These are phyloP conservation scores for Gillenia trifoliata DNA, from an alignment of 306 rosid species.

Conservation along the genomic window DNA sequence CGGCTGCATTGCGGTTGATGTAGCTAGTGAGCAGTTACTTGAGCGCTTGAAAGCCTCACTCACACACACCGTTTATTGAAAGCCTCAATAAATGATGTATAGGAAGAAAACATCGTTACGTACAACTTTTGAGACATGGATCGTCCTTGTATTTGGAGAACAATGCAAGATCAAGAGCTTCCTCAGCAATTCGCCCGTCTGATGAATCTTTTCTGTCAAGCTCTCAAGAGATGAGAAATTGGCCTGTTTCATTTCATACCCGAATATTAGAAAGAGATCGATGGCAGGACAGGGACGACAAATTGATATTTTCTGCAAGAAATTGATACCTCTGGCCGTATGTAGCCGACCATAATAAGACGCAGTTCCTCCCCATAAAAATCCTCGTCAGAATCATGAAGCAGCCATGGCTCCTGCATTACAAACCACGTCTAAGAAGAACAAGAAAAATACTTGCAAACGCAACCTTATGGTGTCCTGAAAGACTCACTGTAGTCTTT, in stretches of 20 bases:
- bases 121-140: conserved; percentile 37
- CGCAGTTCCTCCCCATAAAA: conserved; percentile 81
- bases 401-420: conserved; percentile 93
- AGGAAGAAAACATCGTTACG: neutral
- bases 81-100: too few species aligned
- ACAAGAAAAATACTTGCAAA: conserved; percentile 13
- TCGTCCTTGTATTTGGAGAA: conserved; percentile 64
- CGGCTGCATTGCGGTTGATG: too few species aligned
- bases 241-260: conserved; percentile 42
- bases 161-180: conserved; percentile 81
- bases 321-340: conserved; percentile 71
- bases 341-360: conserved; percentile 81
- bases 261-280: neutral
- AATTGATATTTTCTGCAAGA: neutral
- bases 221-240: conserved; percentile 75
- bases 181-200: conserved; percentile 62
- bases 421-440: conserved; percentile 4
- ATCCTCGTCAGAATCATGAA: conserved; percentile 66
- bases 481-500: conserved; percentile 68
- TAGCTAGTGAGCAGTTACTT: too few species aligned
- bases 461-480: neutral
- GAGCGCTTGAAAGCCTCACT: too few species aligned
- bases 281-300: neutral
- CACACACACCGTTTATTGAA: too few species aligned
- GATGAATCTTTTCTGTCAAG: conserved; percentile 74